Base-by-base conservation (phyloP, 345 rosid genomes). In the Heritiera fomes region DNA sequence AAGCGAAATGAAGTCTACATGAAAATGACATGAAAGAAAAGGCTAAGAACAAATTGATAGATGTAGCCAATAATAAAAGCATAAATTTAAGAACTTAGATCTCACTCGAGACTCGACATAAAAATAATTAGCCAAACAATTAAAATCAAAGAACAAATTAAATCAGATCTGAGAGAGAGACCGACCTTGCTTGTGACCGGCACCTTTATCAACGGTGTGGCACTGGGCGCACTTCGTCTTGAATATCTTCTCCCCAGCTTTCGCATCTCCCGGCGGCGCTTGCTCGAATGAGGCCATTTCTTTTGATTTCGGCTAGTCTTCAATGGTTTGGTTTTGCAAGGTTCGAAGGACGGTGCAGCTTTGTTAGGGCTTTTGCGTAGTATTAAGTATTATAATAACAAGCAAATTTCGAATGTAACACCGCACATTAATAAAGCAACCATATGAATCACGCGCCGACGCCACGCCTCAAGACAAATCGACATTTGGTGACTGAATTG, bases 231-330 rank as follows among this genome's bases (percentile, higher is more conserved):
- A 90, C 86, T 89, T 90, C 12, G 84, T 86, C 85, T 79, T 86
- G 82, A 91, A 89, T 83, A 89, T 88, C 86, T 91, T 91, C 87
- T 89, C 93, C 55, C 92, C 92, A 49, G 87, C 84, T 71, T 86
- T 88, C 1, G 83, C 9, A 80, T 88, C 40, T 23, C 90, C 93
- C 3, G 91, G 88, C 17, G 91, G 95, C 30, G 93, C 92, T 83
- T 91, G 85, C 11, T 80, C 86, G 30, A 91, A 91, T 34, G 92
- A 79, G 81, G 92, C 91, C 92, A 89, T 89, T 81, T 49, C 34
- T 40, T 32, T 49, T 18, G 47, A 17, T n/a, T 47, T 28, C 28
- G 47, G n/a, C 52, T 43, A 12, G 18, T 70, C 52, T 23, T 47
- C 74, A 70, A 70, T 12, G 74, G 58, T 41, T 28, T 5, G 46